Conservation (phyloP, 495 filamentous ascomycete species). For the Penicillium herquei region DNA sequence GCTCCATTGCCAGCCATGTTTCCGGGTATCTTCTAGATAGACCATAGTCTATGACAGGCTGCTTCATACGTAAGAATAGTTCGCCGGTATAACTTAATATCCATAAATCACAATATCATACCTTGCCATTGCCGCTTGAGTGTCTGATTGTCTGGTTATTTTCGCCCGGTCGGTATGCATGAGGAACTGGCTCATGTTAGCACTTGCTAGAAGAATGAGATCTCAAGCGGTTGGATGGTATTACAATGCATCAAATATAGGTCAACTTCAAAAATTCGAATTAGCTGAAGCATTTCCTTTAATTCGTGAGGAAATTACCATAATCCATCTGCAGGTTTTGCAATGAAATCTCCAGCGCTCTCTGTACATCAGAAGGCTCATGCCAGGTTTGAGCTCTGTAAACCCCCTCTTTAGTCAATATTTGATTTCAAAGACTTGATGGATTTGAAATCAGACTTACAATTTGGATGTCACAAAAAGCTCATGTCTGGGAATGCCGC, state of each 20-base stretch:
- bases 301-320: background rate
- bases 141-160: background rate
- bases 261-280: background rate
- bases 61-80: background rate
- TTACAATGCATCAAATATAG: background rate
- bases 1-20: background rate
- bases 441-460: background rate
- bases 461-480: background rate
- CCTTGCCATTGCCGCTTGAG: background rate
- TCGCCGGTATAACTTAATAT: background rate
- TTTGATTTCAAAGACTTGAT: background rate
- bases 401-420: background rate
- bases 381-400: background rate
- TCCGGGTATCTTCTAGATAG: background rate
- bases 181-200: background rate
- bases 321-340: background rate
- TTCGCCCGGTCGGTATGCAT: background rate
- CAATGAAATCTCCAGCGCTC: background rate
- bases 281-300: background rate
- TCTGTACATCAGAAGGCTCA: background rate
- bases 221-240: background rate
- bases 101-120: background rate
- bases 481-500: background rate
- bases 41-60: background rate
- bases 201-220: background rate